Base-by-base conservation (phyloP, 2,329 filamentous ascomycete genomes). In the Alternaria gansuensis region DNA sequence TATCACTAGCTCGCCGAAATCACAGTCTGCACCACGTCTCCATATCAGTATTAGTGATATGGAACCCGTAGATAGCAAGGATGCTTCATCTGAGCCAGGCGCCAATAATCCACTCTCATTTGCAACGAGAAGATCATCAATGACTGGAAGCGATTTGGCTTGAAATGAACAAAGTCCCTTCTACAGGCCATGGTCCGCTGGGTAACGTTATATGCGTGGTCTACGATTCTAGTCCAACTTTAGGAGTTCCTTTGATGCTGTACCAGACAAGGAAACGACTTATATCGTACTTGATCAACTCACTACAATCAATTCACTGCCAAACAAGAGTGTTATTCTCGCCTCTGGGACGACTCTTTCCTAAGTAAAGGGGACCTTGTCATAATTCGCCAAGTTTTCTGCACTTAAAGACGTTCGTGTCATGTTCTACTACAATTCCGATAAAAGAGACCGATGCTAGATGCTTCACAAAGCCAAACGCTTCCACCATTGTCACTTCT, bases 51-150 rank as follows among this genome's bases (percentile, higher is more conserved):
- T 10, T 4, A 45, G 2, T 14, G 11, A 23, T 7, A n/a, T 45
- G 10, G 28, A n/a, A 24, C 23, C 13, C 26, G 23, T n/a, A 8
- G 11, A 13, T 13, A 13, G n/a, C n/a, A 21, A 45, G n/a, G 10
- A 45, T 10, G n/a, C 23, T 5, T 13, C 1, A 21, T 31, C 41
- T 0, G 28, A 21, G 28, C 9, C 3, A 13, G 6, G 5, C n/a
- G 1, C 5, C 17, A 31, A 4, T 21, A 10, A 21, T 7, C 0
- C 5, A 3, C 3, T 23, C 4, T 3, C 10, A 14, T 1, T 1
- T 14, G 5, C 28, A 2, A 31, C 28, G 1, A 4, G 28, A 31
- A 31, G 4, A 13, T 21, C 10, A 13, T 45, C n/a, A 21, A 3
- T 10, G 1, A 2, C 10, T 9, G n/a, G 5, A 21, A 23, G 5